Conservation (phyloP, 1,139 yeast genomes). For the Candida neerlandica region DNA sequence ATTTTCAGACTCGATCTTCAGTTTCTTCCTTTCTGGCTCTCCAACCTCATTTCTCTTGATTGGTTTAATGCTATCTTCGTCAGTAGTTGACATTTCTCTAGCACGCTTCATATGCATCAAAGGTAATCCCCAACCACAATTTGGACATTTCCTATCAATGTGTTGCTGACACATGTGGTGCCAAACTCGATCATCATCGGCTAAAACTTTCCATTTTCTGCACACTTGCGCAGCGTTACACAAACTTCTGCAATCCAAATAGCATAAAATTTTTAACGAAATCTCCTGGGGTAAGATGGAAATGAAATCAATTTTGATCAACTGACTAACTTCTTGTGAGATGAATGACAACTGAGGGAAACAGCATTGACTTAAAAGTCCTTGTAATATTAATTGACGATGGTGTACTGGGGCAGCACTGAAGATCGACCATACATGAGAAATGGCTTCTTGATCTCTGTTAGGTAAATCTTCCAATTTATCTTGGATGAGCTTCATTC, state of each 20-base stretch:
- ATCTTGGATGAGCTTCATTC: conserved; percentile 64
- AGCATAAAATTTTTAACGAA: conserved; percentile 80
- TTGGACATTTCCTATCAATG: conserved; percentile 94
- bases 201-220: conserved; percentile 79
- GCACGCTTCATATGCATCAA: conserved; percentile 81
- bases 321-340: conserved; percentile 73
- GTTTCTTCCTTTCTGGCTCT: conserved; percentile 9
- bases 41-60: conserved; percentile 24
- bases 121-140: conserved; percentile 99
- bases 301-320: conserved; percentile 87
- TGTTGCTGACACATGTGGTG: conserved; percentile 98
- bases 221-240: conserved; percentile 95
- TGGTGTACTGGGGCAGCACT: conserved; percentile 70
- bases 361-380: conserved; percentile 86
- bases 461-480: conserved; percentile 59
- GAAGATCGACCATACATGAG: conserved; percentile 79
- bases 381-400: conserved; percentile 76
- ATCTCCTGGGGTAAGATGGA: conserved; percentile 84
- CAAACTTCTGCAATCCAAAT: conserved; percentile 85
- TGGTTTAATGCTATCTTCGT: conserved; percentile 23
- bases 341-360: conserved; percentile 89
- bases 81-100: conserved; percentile 45
- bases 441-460: conserved; percentile 69
- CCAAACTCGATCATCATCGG: conserved; percentile 98
- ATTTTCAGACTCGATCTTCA: conserved; percentile 1